These are phyloP conservation scores for Scutellospora calospora DNA, from an alignment of 371 early-diverging fungal genomes.

Conservation along the genomic window DNA sequence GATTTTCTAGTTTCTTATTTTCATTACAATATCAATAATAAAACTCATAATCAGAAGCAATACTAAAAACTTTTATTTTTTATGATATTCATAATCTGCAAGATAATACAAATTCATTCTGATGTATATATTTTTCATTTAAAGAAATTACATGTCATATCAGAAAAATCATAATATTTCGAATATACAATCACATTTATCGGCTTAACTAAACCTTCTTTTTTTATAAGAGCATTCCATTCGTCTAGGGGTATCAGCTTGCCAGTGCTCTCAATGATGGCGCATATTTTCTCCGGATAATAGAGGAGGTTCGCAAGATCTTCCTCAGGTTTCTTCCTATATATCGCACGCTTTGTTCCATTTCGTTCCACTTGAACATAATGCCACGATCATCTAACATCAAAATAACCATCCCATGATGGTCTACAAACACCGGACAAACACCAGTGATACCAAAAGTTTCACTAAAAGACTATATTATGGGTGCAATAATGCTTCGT, in stretches of 20 bases:
- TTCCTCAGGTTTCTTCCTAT: conserved; percentile 29
- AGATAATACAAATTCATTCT: too few relatives aligned
- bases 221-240: not conserved
- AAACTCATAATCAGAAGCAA: too few relatives aligned
- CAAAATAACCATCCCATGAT: conserved; percentile 27
- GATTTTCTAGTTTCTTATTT: too few relatives aligned
- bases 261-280: conserved; percentile 8
- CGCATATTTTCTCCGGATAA: conserved; percentile 27
- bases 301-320: conserved; percentile 27
- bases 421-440: conserved; percentile 21
- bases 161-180: too few relatives aligned
- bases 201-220: not conserved
- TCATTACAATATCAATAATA: too few relatives aligned
- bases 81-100: too few relatives aligned
- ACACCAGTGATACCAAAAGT: conserved; percentile 23
- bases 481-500: not conserved
- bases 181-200: not conserved
- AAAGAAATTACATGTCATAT: too few relatives aligned
- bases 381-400: conserved; percentile 38
- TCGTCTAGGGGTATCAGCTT: conserved; percentile 27
- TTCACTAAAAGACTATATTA: conserved; percentile 1
- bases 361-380: conserved; percentile 18
- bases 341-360: conserved; percentile 26
- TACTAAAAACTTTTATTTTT: too few relatives aligned
- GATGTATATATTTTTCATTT: too few relatives aligned